Base-by-base conservation (phyloP, 345 rosid genomes). In the Tarenaya hassleriana region DNA sequence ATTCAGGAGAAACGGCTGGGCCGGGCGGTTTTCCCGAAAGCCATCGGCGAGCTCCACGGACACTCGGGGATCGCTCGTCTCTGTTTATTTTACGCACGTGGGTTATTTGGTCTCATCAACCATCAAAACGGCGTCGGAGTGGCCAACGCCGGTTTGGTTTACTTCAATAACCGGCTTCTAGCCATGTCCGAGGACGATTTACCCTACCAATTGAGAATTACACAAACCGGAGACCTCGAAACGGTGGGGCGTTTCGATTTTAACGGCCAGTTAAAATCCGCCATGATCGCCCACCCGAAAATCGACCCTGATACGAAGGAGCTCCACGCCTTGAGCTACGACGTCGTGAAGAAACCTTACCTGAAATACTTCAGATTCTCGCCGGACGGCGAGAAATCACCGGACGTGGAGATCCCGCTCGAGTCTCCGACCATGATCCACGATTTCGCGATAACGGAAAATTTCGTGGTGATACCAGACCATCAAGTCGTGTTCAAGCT, bases 241-340 rank as follows among this genome's bases (percentile, higher is more conserved):
- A 87, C 98, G 2, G 77, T 73, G 18, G 83, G 85, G 0, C 69
- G 96, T 13, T 81, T 75, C 74, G 57, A 76, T 61, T 91, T 91
- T 47, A 58, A 68, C 32, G 76, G 83, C 12, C 92, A 91, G 61
- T 71, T 91, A 3, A 53, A 75, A 4, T 70, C 77, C 4, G 62
- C 91, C 0, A 91, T 91, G 98, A 91, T 91, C 29, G 98, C 98
- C 1, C 98, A 91, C 66, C 98, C 98, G 7, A 91, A 91, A 54
- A 47, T 84, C 12, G 98, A 91, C 63, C 92, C 98, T 1, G 56
- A 66, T 10, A 54, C 96, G 2, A 73, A 79, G 10, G 89, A 91
- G 64, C 73, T 91, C 9, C 84, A 79, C 38, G 83, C 92, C 14
- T 60, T 91, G 32, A 82, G 92, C 70, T 91, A 87, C 61, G 84